These are phyloP conservation scores for Colletotrichum truncatum DNA, from an alignment of 2,329 filamentous ascomycete genomes.

Conservation along the genomic window DNA sequence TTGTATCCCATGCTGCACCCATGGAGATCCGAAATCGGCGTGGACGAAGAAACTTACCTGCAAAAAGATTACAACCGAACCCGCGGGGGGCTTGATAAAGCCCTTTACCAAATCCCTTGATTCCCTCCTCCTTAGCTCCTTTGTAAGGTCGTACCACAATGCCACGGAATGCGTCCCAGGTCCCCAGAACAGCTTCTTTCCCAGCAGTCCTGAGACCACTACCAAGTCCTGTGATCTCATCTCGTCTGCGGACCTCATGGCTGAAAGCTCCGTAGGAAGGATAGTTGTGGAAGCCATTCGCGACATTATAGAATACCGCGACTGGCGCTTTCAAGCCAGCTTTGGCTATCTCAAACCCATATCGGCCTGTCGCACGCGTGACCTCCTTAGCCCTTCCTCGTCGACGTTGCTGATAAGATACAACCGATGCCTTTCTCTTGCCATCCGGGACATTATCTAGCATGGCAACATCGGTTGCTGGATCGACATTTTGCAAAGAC, in stretches of 20 bases:
- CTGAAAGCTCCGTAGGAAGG: slow-evolving; percentile 73
- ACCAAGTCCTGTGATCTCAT: slow-evolving; percentile 73
- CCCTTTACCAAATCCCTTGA: slow-evolving; percentile 70
- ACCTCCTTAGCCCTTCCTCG: slow-evolving; percentile 34
- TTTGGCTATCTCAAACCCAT: slow-evolving; percentile 67
- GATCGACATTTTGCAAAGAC: slow-evolving; percentile 62
- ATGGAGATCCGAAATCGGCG: no score
- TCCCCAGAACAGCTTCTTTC: slow-evolving; percentile 69
- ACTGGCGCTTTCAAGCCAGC: slow-evolving; percentile 72
- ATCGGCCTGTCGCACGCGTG: slow-evolving; percentile 57
- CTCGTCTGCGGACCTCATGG: slow-evolving; percentile 69
- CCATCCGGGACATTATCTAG: background rate
- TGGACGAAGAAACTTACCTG: slow-evolving; percentile 33
- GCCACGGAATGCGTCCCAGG: slow-evolving; percentile 76
- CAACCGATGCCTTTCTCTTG: background rate
- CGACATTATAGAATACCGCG: slow-evolving; percentile 73
- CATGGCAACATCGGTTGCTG: background rate
- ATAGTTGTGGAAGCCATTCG: slow-evolving; percentile 78
- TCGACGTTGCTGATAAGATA: background rate
- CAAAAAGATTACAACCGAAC: slow-evolving; percentile 55
- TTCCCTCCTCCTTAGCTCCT: slow-evolving; percentile 70
- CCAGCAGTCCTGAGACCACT: slow-evolving; percentile 69
- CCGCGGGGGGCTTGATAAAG: slow-evolving; percentile 53
- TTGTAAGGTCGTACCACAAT: slow-evolving; percentile 71
- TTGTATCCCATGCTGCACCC: no score